phyloP scores from a whole-genome alignment of 495 filamentous ascomycete species.

The Clohesyomyces aquaticus region DNA sequence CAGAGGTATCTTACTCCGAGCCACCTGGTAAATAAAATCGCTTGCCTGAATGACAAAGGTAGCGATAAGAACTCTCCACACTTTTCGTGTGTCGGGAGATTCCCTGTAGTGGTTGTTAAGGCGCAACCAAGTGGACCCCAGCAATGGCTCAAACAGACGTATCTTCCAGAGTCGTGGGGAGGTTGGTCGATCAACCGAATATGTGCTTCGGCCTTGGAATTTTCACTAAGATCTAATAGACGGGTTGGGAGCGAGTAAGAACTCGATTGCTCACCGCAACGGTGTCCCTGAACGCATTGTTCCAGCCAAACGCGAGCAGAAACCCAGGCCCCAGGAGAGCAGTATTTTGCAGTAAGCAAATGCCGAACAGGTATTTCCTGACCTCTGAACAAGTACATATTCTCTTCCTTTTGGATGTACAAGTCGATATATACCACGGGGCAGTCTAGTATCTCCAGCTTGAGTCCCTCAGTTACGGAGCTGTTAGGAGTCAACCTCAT shows the following conservation, averaged over 20 bases:
- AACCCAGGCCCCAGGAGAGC: too few relatives aligned
- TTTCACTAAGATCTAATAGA: background rate
- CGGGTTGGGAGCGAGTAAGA: conserved; percentile 1
- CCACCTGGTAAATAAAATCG: conserved; percentile 15
- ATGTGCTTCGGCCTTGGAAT: background rate
- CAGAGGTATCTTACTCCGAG: conserved; percentile 31
- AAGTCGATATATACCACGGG: too few relatives aligned
- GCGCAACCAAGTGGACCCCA: conserved; percentile 20
- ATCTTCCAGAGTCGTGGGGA: background rate
- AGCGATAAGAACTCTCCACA: background rate
- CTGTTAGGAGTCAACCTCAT: too few relatives aligned
- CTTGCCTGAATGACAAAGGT: conserved; percentile 28
- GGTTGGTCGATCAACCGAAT: background rate
- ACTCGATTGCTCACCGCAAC: background rate
- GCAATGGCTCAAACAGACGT: conserved; percentile 32
- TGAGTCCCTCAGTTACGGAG: too few relatives aligned
- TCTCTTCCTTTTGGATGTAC: too few relatives aligned
- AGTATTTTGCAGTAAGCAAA: too few relatives aligned
- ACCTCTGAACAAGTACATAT: too few relatives aligned
- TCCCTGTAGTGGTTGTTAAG: conserved; percentile 11
- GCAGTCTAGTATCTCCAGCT: too few relatives aligned
- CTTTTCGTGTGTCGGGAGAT: conserved; percentile 2
- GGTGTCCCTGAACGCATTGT: background rate
- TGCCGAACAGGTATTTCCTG: too few relatives aligned
- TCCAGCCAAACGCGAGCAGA: background rate